phyloP scores from a whole-genome alignment of 192 early-diverging fungal genomes.

The Coemansia erecta region DNA sequence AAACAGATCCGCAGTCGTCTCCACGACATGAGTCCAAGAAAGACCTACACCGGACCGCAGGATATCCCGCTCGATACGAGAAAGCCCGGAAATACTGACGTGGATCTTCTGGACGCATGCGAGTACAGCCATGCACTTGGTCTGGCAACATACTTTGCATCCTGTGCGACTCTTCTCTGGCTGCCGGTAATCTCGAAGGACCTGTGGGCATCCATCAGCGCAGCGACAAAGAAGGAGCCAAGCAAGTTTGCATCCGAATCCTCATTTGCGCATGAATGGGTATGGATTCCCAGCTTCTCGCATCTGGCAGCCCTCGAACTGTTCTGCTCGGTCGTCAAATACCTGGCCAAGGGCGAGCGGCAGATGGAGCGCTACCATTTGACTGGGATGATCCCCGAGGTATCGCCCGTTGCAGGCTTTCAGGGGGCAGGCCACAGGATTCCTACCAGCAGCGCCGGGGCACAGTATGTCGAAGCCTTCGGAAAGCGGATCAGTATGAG shows the following conservation, averaged over 20 bases:
- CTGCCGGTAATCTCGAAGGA: slow-evolving; percentile 22
- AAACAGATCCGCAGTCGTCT: slow-evolving; percentile 31
- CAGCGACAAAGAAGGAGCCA: background rate
- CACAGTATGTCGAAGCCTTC: slow-evolving; percentile 14
- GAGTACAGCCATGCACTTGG: slow-evolving; percentile 23
- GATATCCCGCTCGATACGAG: slow-evolving; percentile 2
- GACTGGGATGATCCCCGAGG: slow-evolving; percentile 8
- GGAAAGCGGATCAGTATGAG: slow-evolving; percentile 37
- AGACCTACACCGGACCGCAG: background rate
- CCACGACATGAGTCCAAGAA: slow-evolving; percentile 29
- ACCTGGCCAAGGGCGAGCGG: slow-evolving; percentile 38
- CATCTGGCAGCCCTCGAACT: slow-evolving; percentile 33
- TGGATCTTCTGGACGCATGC: slow-evolving; percentile 33
- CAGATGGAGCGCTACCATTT: slow-evolving; percentile 45
- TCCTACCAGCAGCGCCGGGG: background rate
- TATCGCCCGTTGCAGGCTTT: background rate
- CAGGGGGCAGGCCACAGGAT: background rate
- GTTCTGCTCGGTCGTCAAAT: slow-evolving; percentile 23
- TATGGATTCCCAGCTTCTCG: slow-evolving; percentile 29
- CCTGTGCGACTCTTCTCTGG: slow-evolving; percentile 32
- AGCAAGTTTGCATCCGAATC: background rate
- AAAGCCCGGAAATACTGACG: slow-evolving; percentile 12
- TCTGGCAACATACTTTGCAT: slow-evolving; percentile 26
- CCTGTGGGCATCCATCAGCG: slow-evolving; percentile 1
- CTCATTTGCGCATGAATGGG: slow-evolving; percentile 6